Base-by-base conservation (phyloP, 2,329 filamentous ascomycete species). In the Fusarium sp. region DNA sequence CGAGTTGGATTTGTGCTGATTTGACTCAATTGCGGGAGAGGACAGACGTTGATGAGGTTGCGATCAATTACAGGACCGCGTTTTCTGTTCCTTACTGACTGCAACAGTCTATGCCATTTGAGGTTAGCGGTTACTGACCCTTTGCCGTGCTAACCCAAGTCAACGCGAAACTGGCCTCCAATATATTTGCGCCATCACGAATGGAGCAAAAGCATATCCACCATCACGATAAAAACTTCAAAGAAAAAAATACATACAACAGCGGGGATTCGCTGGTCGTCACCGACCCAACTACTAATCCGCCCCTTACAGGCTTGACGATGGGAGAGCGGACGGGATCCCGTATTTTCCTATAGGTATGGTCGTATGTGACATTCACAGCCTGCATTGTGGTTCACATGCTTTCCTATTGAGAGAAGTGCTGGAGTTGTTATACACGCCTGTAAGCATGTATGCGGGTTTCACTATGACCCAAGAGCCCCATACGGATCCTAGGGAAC, bases 281-380 rank as follows among this genome's bases (percentile, higher is more conserved):
- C 54, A 56, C 38, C 38, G 38, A 56, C 52, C 38, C 52, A 56
- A 57, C 54, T 57, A 57, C 54, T 57, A 57, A 57, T 45, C 39
- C 54, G 39, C 54, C 54, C 54, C 54, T 57, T 57, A 57, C 18
- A 41, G 35, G 39, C 39, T 57, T 57, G 35, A 42, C 39, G 22
- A 47, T 58, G 55, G 55, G 55, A 58, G 55, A 58, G 55, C 41
- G 31, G 39, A 57, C 54, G 54, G 55, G 55, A 58, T 57, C 55
- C 55, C 55, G 55, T 44, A 31, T 58, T 58, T 31, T 36, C 55
- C 36, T 33, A n/a, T 48, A 58, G 41, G 41, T 58, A 49, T 58
- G 55, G 55, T 58, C 55, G 55, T 58, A 58, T 58, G 55, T 49
- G 24, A 22, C 24, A 36, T 48, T 3, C 7, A 17, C 10, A 5